phyloP scores from a whole-genome alignment of 1,284 basidiomycete genomes.

The Bjerkandera adusta region DNA sequence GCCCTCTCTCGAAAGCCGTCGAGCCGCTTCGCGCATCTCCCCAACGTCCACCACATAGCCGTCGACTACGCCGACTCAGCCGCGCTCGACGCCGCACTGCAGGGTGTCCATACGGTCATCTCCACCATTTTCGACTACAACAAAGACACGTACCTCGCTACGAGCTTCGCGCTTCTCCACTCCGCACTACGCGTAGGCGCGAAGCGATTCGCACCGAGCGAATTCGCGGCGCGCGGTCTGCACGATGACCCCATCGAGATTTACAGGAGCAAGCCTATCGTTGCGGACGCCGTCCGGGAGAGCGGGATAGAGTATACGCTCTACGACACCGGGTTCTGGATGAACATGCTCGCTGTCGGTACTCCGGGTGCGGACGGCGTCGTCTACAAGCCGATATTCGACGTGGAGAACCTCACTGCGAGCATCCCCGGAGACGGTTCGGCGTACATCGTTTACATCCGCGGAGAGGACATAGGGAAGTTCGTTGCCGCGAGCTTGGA shows the following conservation, averaged over 20 bases:
- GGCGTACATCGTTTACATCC: not conserved
- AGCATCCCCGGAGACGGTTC: conserved; percentile 2
- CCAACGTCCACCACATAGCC: not conserved
- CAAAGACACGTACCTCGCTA: not conserved
- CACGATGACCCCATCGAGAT: not conserved
- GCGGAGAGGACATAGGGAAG: conserved; percentile 4
- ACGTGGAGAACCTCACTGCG: conserved; percentile 7
- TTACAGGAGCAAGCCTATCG: not conserved
- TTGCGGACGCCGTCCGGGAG: not conserved
- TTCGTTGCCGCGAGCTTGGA: conserved; percentile 11
- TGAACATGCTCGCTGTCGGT: conserved; percentile 9
- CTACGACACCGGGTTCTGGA: conserved; percentile 8
- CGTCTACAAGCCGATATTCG: not conserved
- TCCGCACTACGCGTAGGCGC: conserved; percentile 7
- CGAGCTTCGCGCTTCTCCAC: conserved; percentile 9
- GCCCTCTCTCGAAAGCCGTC: conserved; percentile 1
- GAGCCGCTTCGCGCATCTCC: not conserved
- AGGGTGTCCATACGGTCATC: conserved; percentile 13
- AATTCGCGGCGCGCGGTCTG: not conserved
- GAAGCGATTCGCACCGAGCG: conserved; percentile 13
- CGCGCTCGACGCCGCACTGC: conserved; percentile 7
- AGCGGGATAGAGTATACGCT: conserved; percentile 10
- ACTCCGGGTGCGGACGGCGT: conserved; percentile 3
- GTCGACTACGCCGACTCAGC: conserved; percentile 6
- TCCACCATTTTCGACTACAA: conserved; percentile 2